Evolutionary conservation across 73 alveolate genomes (phyloP).

Genomic region (Halteria grandinella): DNA sequence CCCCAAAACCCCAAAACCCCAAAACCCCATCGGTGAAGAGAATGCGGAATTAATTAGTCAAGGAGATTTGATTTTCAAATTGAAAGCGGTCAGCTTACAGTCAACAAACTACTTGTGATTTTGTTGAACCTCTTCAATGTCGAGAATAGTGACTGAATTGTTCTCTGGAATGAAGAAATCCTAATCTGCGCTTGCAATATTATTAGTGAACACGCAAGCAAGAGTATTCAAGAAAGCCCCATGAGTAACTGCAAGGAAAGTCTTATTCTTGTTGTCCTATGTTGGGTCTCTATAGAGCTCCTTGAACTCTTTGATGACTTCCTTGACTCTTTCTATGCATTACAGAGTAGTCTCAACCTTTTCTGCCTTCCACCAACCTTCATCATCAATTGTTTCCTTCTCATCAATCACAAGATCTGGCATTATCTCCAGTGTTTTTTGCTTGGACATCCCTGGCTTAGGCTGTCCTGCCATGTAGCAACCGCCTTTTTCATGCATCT

Average conservation of each 20-base stretch:
- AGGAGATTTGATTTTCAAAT: no score
- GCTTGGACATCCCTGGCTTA: constrained; percentile 4
- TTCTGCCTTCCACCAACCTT: constrained; percentile 26
- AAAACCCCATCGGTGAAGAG: no score
- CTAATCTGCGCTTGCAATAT: background rate
- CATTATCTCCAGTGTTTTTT: background rate
- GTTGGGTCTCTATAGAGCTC: constrained; percentile 11
- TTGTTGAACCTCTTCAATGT: constrained; percentile 14
- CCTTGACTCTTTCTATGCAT: constrained; percentile 34
- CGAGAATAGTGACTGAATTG: constrained; percentile 12
- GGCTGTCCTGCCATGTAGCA: constrained; percentile 10
- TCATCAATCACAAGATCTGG: constrained; percentile 19
- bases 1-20: no score
- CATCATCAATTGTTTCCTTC: constrained; percentile 8
- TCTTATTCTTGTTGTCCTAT: constrained; percentile 22
- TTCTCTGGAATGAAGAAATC: background rate
- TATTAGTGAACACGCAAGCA: constrained; percentile 43
- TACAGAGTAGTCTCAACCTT: background rate
- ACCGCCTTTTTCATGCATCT: constrained; percentile 44
- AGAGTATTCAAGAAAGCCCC: constrained; percentile 10
- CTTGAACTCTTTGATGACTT: constrained; percentile 30
- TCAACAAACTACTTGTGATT: constrained; percentile 22
- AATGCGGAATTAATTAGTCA: no score
- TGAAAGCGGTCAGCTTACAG: constrained; percentile 16
- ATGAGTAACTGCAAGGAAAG: constrained; percentile 8